Conservation (phyloP, 1,139 yeast species). For the Lodderomyces margitis region DNA sequence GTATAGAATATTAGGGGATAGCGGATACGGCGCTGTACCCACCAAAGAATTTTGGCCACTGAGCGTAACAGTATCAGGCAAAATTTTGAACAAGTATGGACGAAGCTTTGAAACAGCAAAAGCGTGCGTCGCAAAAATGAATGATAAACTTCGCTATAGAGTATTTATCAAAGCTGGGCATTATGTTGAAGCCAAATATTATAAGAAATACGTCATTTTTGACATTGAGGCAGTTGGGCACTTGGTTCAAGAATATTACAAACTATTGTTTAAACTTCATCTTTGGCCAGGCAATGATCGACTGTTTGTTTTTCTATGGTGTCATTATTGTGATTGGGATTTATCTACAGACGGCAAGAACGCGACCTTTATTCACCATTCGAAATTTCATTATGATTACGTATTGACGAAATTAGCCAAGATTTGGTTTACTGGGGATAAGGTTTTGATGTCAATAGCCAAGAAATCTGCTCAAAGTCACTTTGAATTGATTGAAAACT, state of each 20-base stretch:
- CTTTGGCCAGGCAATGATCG: background rate
- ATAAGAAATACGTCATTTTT: background rate
- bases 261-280: background rate
- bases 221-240: conserved; percentile 1
- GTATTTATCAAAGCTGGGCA: background rate
- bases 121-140: background rate
- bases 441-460: background rate
- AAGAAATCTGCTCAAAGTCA: background rate
- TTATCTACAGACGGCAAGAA: background rate
- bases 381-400: background rate
- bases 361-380: background rate
- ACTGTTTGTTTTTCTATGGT: background rate
- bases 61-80: background rate
- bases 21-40: background rate
- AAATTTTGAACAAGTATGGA: background rate
- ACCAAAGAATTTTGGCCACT: background rate
- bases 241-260: background rate
- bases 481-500: background rate
- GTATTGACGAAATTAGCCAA: background rate
- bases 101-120: background rate
- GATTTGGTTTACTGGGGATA: background rate
- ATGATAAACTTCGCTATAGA: background rate
- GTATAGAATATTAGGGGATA: background rate
- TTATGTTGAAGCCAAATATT: background rate
- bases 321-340: background rate